Evolutionary conservation across 163 green algal genomes (phyloP).

Genomic region (Dunaliella salina): DNA sequence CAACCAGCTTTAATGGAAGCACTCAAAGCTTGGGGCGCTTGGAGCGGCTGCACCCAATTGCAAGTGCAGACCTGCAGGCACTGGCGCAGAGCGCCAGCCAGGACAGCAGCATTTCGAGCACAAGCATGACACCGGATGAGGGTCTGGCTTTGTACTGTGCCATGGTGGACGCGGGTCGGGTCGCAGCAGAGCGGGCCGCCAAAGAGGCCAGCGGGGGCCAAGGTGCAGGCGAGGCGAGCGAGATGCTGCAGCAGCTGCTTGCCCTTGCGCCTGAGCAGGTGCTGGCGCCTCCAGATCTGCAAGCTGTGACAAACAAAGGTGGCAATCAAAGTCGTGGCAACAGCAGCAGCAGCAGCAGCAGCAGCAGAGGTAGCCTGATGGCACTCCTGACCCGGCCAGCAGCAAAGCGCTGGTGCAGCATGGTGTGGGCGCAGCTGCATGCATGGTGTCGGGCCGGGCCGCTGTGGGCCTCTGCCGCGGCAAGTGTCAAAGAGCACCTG

Average conservation of each 20-base stretch:
- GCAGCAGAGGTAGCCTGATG: too few species aligned
- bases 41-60: slow-evolving; percentile 26
- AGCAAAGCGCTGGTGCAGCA: slow-evolving; percentile 10
- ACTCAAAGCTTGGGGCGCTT: too few species aligned
- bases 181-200: too few species aligned
- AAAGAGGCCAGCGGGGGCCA: not conserved
- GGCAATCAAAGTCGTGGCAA: too few species aligned
- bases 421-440: slow-evolving; percentile 9
- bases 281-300: too few species aligned
- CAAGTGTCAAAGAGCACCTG: too few species aligned
- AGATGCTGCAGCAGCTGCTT: too few species aligned
- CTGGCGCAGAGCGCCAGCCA: not conserved
- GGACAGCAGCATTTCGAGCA: not conserved
- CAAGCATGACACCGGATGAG: slow-evolving; percentile 24
- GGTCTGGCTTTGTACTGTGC: slow-evolving; percentile 39
- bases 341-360: too few species aligned
- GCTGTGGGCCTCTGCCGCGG: too few species aligned
- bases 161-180: slow-evolving; percentile 15
- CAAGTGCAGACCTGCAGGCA: slow-evolving; percentile 17
- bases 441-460: not conserved
- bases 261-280: too few species aligned
- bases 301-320: too few species aligned
- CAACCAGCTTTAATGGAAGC: too few species aligned
- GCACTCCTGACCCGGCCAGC: slow-evolving; percentile 8
- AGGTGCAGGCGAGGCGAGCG: not conserved